Percentiles rank a stretch among this genome's conserved stretches.
phyloP scores from a whole-genome alignment of 495 filamentous ascomycete genomes.

The Podospora conica region DNA sequence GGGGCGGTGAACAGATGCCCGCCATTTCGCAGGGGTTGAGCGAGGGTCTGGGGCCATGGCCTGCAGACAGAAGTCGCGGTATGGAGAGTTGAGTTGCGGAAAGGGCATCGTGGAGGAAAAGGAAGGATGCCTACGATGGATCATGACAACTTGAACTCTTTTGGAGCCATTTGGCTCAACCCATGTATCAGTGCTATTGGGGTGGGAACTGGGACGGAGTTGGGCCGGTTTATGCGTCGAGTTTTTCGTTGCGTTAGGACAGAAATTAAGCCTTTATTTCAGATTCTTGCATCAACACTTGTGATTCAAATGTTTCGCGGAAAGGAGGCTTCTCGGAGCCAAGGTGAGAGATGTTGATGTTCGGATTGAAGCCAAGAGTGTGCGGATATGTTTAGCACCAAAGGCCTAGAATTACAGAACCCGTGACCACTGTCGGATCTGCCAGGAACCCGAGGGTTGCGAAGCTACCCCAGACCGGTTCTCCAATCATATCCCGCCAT shows the following conservation, averaged over 20 bases:
- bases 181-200: neutral
- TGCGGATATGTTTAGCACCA: neutral
- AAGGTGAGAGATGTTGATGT: no score
- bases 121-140: neutral
- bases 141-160: neutral
- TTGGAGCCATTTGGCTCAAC: neutral
- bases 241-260: neutral
- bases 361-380: neutral
- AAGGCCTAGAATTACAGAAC: neutral
- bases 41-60: neutral
- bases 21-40: neutral
- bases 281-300: no score
- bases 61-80: neutral
- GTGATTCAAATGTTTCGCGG: no score
- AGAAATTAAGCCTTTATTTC: neutral
- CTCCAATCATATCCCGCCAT: neutral
- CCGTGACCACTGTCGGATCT: constrained; percentile 3
- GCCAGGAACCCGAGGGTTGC: constrained; percentile 2
- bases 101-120: neutral
- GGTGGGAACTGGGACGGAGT: neutral
- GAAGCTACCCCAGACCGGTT: constrained; percentile 4
- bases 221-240: neutral
- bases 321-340: no score
- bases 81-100: neutral
- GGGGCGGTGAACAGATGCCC: neutral